These are phyloP conservation scores for Pestalotiopsis sp. DNA, from an alignment of 2,329 filamentous ascomycete species.

Conservation along the genomic window DNA sequence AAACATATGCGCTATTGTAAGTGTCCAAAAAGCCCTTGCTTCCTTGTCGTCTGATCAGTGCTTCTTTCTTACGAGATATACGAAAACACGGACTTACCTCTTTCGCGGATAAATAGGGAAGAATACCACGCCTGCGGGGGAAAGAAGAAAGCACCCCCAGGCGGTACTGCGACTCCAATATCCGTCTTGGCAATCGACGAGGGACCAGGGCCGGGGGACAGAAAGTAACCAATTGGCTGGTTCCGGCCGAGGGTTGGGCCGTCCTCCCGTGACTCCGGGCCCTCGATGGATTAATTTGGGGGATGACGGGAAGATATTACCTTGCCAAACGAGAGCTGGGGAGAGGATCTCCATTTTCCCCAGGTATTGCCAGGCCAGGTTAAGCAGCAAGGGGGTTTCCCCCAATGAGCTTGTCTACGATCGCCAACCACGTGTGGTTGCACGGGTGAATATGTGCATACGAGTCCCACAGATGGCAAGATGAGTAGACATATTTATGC, in stretches of 20 bases:
- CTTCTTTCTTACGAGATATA: not conserved
- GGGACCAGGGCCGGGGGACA: not conserved
- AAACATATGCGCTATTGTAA: not conserved
- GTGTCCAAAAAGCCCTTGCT: not conserved
- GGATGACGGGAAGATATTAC: no score
- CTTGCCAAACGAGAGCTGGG: no score
- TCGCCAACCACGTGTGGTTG: not conserved
- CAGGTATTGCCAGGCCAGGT: not conserved
- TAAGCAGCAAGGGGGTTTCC: not conserved
- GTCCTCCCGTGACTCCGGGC: not conserved
- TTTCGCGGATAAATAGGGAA: not conserved
- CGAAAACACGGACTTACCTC: not conserved
- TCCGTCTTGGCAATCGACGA: conserved; percentile 8
- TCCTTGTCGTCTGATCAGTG: not conserved
- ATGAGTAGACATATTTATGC: not conserved
- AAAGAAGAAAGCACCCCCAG: not conserved
- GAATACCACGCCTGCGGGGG: not conserved
- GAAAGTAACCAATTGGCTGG: not conserved
- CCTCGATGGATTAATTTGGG: not conserved
- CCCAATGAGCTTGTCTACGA: not conserved
- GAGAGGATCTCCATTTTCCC: not conserved
- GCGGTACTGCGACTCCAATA: not conserved
- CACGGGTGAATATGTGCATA: not conserved
- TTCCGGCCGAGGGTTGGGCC: not conserved
- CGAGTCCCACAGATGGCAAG: not conserved